These are phyloP conservation scores for Ceratobasidium sp. DNA, from an alignment of 1,284 basidiomycete species.

Conservation along the genomic window DNA sequence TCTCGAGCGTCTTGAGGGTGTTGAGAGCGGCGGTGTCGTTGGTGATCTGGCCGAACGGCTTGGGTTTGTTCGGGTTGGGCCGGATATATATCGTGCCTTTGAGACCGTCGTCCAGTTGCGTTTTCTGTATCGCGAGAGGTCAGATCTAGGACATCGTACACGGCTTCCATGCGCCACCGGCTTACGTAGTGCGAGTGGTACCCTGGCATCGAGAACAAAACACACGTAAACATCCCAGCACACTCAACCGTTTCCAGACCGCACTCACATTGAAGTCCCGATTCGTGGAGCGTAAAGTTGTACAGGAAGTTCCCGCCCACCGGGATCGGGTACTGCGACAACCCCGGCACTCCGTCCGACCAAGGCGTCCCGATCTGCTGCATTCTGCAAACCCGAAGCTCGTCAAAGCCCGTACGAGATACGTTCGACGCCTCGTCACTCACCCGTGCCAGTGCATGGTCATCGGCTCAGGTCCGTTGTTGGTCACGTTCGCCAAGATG, in stretches of 20 bases:
- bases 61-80: conserved; percentile 10
- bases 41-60: conserved; percentile 32
- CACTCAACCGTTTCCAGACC: neutral
- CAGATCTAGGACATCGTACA: neutral
- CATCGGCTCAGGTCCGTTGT: conserved; percentile 22
- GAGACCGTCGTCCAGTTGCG: conserved; percentile 34
- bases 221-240: neutral
- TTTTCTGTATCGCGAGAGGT: neutral
- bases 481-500: conserved; percentile 24
- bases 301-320: neutral
- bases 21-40: conserved; percentile 15
- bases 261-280: conserved; percentile 10
- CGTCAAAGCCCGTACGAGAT: neutral
- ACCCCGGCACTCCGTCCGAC: conserved; percentile 41
- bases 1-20: conserved; percentile 28
- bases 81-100: conserved; percentile 32
- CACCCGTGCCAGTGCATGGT: conserved; percentile 35
- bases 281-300: conserved; percentile 20
- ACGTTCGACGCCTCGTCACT: neutral
- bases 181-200: conserved; percentile 28
- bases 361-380: conserved; percentile 38
- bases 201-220: neutral
- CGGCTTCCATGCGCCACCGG: neutral
- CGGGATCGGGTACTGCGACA: conserved; percentile 22
- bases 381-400: neutral